phyloP scores from a whole-genome alignment of 2,329 filamentous ascomycete species.

The Metarhizium brunneum region DNA sequence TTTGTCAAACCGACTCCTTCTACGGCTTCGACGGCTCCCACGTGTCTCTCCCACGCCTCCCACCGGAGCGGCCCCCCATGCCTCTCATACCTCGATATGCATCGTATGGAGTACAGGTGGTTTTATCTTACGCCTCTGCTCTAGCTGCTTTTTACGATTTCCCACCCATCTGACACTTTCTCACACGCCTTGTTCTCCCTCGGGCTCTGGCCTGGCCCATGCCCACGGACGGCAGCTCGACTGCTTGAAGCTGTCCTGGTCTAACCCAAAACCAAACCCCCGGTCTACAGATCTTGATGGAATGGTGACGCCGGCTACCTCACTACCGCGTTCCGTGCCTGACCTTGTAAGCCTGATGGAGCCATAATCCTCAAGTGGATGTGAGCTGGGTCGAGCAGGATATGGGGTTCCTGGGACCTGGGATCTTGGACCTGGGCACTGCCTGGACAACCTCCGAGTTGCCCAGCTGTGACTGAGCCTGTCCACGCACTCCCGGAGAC shows the following conservation, averaged over 20 bases:
- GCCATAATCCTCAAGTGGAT: slow-evolving; percentile 1
- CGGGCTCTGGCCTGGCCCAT: background rate
- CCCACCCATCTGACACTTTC: slow-evolving; percentile 4
- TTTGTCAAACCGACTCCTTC: background rate
- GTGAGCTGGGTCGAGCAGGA: slow-evolving; percentile 1
- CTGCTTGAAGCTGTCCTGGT: slow-evolving; percentile 1
- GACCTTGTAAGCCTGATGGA: slow-evolving; percentile 4
- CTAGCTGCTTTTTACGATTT: background rate
- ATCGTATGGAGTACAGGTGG: background rate
- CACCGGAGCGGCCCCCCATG: background rate
- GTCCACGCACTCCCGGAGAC: background rate
- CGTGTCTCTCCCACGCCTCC: background rate
- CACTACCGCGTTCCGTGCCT: slow-evolving; percentile 6
- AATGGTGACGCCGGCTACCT: slow-evolving; percentile 6
- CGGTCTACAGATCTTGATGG: background rate
- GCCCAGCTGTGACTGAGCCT: background rate
- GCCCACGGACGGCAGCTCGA: slow-evolving; percentile 2
- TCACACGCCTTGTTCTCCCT: slow-evolving; percentile 6
- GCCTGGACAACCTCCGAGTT: background rate
- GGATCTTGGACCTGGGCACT: background rate
- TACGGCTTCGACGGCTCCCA: background rate
- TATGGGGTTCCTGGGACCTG: background rate
- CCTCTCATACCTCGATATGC: background rate
- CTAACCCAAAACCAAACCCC: slow-evolving; percentile 1
- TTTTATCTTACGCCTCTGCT: background rate